phyloP scores from a whole-genome alignment of 768 basidiomycete genomes.

The Hericium rajendrae region DNA sequence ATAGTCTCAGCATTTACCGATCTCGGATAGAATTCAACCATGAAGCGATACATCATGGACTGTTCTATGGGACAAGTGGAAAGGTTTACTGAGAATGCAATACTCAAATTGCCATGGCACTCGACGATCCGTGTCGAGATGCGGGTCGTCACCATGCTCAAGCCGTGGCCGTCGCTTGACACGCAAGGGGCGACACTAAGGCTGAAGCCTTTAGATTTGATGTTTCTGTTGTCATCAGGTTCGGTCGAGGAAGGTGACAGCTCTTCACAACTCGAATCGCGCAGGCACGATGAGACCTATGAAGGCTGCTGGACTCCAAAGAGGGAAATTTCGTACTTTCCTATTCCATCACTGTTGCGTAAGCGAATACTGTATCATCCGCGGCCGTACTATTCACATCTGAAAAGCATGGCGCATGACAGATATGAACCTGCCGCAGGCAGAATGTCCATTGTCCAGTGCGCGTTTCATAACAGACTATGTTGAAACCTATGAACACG shows the following conservation, averaged over 20 bases:
- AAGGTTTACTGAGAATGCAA: neutral
- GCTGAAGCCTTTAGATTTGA: too few relatives aligned
- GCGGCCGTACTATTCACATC: neutral
- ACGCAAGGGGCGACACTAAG: too few relatives aligned
- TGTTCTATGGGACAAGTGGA: neutral
- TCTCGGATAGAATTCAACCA: neutral
- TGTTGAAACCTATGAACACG: too few relatives aligned
- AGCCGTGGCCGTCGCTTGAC: too few relatives aligned
- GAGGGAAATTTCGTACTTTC: neutral
- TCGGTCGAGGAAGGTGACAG: too few relatives aligned
- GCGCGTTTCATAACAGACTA: too few relatives aligned
- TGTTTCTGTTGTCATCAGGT: too few relatives aligned
- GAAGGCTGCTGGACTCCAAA: neutral
- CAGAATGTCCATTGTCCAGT: neutral
- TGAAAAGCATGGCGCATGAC: neutral
- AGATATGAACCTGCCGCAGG: neutral
- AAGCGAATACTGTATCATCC: neutral
- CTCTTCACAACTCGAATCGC: too few relatives aligned
- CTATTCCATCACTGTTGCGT: neutral
- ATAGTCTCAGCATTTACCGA: neutral
- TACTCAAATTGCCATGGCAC: too few relatives aligned
- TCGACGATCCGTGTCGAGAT: neutral
- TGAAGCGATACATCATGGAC: neutral
- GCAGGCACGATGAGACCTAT: too few relatives aligned
- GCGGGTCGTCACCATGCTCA: neutral